Evolutionary conservation across 2,329 filamentous ascomycete genomes (phyloP), one percentile per base, ranked within the genome.

Genomic region (Aspergillus glaucus): DNA sequence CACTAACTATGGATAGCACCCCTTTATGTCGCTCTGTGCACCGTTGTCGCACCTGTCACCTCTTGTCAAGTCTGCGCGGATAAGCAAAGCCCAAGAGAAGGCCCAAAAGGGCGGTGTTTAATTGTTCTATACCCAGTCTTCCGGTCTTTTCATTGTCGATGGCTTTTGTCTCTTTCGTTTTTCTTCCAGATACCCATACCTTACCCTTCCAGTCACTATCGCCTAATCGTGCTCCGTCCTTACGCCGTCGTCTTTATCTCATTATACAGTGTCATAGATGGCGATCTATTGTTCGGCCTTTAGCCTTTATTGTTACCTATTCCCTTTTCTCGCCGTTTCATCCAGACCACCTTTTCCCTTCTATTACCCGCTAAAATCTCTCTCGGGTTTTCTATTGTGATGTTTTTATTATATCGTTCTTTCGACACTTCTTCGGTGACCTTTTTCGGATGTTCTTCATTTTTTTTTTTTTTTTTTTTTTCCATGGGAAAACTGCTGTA

Each of bases 31-130:
- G 62, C 69, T 78, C 54, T 90, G 87, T 60, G 82, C 87, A 48
- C 86, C 88, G 50, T 70, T 91, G 14, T 77, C 78, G 47, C 88
- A 90, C 51, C 78, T 97, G 47, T 86, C 92, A 22, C 91, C 92
- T 8, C 79, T 97, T 50, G 92, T 97, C 46, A 82, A 85, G 62
- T 87, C 90, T 39, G 92, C 92, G 43, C 81, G 91, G 57, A 83
- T 88, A 66, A 90, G 90, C 55, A 81, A 91, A 67, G 87, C 87
- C 22, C 86, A 92, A 62, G 92, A 97, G 71, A 88, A 88, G 71
- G 83, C 84, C 51, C 80, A 83, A 55, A 88, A 88, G 68, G 83
- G 68, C 39, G 64, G 67, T 28, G 53, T 58, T 48, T 70, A 58
- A 51, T 50, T 34, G 47, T 48, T 32, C 52, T 28, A 37, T 54